A percentile compares a stretch with the other conserved stretches of the same genome.
These are phyloP conservation scores for Glycyrrhiza uralensis DNA, from an alignment of 306 rosid genomes.

Conservation along the genomic window DNA sequence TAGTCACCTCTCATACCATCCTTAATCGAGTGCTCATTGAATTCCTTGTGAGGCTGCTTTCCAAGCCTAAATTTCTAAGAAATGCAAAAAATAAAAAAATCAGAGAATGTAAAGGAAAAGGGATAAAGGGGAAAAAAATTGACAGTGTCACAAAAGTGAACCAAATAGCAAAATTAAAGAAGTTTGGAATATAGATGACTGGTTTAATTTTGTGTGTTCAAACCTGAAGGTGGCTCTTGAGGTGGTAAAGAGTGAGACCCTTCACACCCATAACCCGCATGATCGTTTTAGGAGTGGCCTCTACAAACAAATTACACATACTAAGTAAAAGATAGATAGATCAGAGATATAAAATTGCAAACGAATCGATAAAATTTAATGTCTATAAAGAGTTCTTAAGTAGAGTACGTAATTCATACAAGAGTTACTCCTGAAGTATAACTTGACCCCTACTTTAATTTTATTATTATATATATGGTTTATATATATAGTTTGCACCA, in stretches of 20 bases:
- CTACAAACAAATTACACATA: conserved; percentile 37
- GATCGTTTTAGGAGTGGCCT: conserved; percentile 97
- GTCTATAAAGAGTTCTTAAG: too few species aligned
- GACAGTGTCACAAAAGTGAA: conserved; percentile 22
- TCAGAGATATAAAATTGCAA: too few species aligned
- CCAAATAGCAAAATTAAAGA: neutral
- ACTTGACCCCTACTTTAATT: too few species aligned
- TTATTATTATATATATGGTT: too few species aligned
- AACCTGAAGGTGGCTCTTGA: conserved; percentile 99
- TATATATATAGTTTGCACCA: neutral
- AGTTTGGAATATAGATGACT: conserved; percentile 20
- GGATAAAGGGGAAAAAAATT: neutral
- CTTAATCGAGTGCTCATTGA: conserved; percentile 88
- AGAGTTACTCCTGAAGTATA: too few species aligned
- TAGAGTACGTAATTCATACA: too few species aligned
- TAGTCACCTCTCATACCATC: conserved; percentile 72
- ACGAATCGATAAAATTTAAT: too few species aligned
- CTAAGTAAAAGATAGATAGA: too few species aligned
- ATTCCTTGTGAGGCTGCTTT: conserved; percentile 99
- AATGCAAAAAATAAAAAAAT: conserved; percentile 27
- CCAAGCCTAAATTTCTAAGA: conserved; percentile 91
- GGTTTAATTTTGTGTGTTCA: conserved; percentile 31
- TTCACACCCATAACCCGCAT: conserved; percentile 99
- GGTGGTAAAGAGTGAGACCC: conserved; percentile 99
- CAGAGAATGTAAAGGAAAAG: conserved; percentile 20